Evolutionary conservation across 225 moss, liverwort and hornwort species (phyloP).

Genomic region (Bryoerythrophyllum caledonicum): DNA sequence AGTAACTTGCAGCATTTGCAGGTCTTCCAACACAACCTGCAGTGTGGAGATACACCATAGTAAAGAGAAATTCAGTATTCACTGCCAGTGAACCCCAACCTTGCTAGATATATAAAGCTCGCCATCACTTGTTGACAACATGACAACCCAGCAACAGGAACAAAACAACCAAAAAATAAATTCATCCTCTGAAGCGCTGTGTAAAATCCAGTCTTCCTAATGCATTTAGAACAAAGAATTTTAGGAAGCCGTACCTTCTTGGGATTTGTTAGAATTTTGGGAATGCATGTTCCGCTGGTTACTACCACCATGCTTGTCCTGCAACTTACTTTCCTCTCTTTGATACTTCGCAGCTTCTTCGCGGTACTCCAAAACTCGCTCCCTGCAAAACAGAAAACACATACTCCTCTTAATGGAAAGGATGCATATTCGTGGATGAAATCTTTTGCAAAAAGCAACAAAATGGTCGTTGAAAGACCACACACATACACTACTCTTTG

Average conservation of each 20-base stretch:
- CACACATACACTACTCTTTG: not conserved
- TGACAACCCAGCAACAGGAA: not conserved
- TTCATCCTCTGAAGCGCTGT: not conserved
- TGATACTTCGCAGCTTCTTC: slow-evolving; percentile 86
- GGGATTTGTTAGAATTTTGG: slow-evolving; percentile 46
- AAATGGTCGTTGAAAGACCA: not conserved
- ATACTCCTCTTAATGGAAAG: not conserved
- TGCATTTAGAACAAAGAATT: not conserved
- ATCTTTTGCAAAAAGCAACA: not conserved
- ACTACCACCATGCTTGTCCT: slow-evolving; percentile 50
- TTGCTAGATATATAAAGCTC: slow-evolving; percentile 2
- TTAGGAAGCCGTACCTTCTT: slow-evolving; percentile 39
- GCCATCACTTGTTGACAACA: not conserved
- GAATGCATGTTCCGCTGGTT: slow-evolving; percentile 46
- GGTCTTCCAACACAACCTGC: slow-evolving; percentile 82
- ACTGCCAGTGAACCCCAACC: not conserved
- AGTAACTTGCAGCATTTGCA: slow-evolving; percentile 73
- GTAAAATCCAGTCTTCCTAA: slow-evolving; percentile 2
- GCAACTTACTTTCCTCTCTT: slow-evolving; percentile 78
- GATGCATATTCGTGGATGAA: not conserved
- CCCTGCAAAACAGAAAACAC: slow-evolving; percentile 48
- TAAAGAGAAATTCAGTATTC: not conserved
- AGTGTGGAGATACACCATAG: slow-evolving; percentile 9
- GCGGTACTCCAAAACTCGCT: slow-evolving; percentile 94
- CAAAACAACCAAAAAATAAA: slow-evolving; percentile 12